These are phyloP conservation scores for Trichosporon sp. DNA, from an alignment of 1,284 basidiomycete species.

Conservation along the genomic window DNA sequence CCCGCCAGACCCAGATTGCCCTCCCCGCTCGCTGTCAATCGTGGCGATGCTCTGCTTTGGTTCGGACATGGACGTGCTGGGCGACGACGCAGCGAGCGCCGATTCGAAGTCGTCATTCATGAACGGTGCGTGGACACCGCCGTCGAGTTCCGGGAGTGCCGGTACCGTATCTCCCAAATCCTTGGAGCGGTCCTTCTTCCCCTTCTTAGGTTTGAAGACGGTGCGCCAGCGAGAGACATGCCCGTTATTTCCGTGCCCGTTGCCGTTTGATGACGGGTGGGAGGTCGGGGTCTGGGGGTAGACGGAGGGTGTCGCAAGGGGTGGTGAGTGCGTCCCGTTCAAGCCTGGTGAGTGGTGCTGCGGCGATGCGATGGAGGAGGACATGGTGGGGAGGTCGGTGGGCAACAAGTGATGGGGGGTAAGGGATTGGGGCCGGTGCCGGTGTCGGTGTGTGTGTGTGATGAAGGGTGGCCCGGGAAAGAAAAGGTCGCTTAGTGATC, in stretches of 20 bases:
- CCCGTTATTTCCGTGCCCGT: conserved; percentile 12
- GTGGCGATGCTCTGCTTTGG: conserved; percentile 18
- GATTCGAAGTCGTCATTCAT: conserved; percentile 29
- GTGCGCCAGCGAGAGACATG: conserved; percentile 24
- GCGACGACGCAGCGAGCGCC: conserved; percentile 17
- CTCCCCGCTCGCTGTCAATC: conserved; percentile 20
- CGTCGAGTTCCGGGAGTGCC: conserved; percentile 30
- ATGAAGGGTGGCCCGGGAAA: not conserved
- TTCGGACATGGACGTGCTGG: conserved; percentile 22
- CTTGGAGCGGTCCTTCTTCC: conserved; percentile 16
- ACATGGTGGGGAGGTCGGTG: conserved; percentile 17
- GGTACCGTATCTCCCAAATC: conserved; percentile 22
- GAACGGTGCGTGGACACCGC: conserved; percentile 23
- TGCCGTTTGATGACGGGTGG: not conserved
- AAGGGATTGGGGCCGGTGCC: not conserved
- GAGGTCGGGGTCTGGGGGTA: conserved; percentile 18
- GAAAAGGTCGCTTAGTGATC: conserved; percentile 7
- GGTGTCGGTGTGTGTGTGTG: not conserved
- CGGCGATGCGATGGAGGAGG: conserved; percentile 25
- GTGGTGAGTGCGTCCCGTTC: not conserved
- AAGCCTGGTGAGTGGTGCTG: conserved; percentile 15
- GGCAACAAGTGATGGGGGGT: not conserved
- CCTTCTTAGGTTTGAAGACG: conserved; percentile 25
- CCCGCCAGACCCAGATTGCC: conserved; percentile 14
- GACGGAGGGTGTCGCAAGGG: not conserved